Base-by-base conservation (phyloP, 148 eudicot species). In the Arbutus unedo region DNA sequence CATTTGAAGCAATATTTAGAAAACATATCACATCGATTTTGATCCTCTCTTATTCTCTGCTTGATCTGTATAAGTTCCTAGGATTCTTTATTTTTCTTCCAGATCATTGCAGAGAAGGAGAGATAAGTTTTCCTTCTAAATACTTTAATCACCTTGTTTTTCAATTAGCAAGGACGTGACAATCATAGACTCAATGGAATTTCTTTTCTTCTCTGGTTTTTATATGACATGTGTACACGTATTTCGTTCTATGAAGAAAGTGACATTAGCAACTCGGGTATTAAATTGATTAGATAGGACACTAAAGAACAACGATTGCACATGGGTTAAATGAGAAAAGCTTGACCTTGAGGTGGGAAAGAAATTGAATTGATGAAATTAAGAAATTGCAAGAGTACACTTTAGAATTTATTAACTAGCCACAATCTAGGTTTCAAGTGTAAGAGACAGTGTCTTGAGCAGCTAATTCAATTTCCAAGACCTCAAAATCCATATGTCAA, bases 21-120 rank as follows among this genome's bases (percentile, higher is more conserved):
- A 75, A 75, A 75, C 23, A 53, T 54, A 31, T 77, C 64, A 53
- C 47, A 16, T 76, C 14, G 15, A 50, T 25, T 54, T 76, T 53
- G 21, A 53, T 76, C 54, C 47, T 31, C 15, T 53, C n/a, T 25
- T 53, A n/a, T 50, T 10, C 51, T 13, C 4, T 54, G 11, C 62
- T 54, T 77, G 60, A 77, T 76, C 45, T 76, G 62, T 77, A 3
- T 38, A 50, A 54, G 21, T 54, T 77, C 62, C 43, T 51, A 8
- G 50, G 25, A n/a, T 16, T 7, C 4, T 8, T n/a, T 19, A 23
- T n/a, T 14, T 49, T 75, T 75, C 13, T 4, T 14, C n/a, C 16
- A 21, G 23, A 75, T 50, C 57, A 75, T 50, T 75, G 49, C 57
- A 47, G 31, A 49, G 78, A 16, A 23, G 38, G 43, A 75, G 19